Base-by-base conservation (phyloP, 108 stramenopile genomes). In the Cyclotella baltica region DNA sequence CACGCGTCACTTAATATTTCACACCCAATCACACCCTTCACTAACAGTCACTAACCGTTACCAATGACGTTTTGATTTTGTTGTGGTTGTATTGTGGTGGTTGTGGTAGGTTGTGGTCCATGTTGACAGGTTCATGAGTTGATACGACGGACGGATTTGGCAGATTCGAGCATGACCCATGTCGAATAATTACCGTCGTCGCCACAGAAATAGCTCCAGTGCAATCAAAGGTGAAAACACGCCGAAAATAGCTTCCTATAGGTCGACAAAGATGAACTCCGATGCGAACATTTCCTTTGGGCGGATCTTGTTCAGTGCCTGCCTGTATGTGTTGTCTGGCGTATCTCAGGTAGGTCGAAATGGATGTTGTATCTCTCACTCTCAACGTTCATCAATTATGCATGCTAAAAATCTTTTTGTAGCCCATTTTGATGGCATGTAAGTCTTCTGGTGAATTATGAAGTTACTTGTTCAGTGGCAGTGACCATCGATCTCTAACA, bases 291-390 rank as follows among this genome's bases (percentile, higher is more conserved):
- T 18, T 20, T 23, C 46, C 33, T 36, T 65, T 23, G 25, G 40
- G 6, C 72, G 70, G 77, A 38, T 72, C 9, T 0, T 72, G 28
- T 55, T 43, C 5, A 71, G 72, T 56, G 86, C 85, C 0, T 61
- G 48, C 9, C 22, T 86, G 0, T 92, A 89, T 71, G 83, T 92
- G 20, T 58, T 90, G 25, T 92, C 91, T 16, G 91, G 91, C 18
- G 84, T 87, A 15, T 77, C 77, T 28, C 90, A 75, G 51, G 73
- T 75, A 37, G 53, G 63, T 64, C 0, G 1, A 40, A 22, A 9
- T 38, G 68, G 43, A 6, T 19, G 18, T 64, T 52, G 68, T 20
- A 52, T 22, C n/a, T 28, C 52, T 53, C 4, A 23, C 20, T 53
- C 5, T 53, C 8, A 53, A 53, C 9, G 9, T 53, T 4, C 9